Evolutionary conservation across 2,329 filamentous ascomycete genomes (phyloP), one percentile per base, ranked within the genome.

Genomic region (Fusarium napiforme): DNA sequence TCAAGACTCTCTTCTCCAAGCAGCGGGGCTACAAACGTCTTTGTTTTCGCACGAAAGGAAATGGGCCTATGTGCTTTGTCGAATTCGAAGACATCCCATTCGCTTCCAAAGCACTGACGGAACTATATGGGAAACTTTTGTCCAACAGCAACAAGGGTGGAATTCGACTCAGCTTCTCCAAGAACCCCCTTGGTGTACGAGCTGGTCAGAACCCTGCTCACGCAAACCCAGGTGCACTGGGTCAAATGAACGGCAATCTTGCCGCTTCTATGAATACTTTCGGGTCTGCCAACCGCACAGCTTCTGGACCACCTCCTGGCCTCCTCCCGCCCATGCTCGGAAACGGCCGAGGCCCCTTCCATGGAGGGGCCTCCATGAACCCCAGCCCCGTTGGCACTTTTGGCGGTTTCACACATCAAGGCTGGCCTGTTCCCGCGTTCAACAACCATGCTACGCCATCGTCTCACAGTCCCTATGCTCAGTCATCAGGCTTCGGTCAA

Each of bases 31-130:
- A 98, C 85, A 98, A 97, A 84, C 90, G 96, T 34, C 90, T 99
- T 12, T 97, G 95, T 80, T 97, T 98, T 86, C 90, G 96, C 39
- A 97, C 95, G 60, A 98, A 98, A 85, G 90, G 93, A 74, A 97
- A 98, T 77, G 96, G 96, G 0, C 96, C 96, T 4, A 98, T 98
- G 95, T 98, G 96, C 81, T 98, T 98, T 82, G 96, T 99, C 42
- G 96, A 99, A 82, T 99, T 98, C 77, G 96, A 98, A 78, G 95
- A 98, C 78, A 88, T 97, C 16, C 93, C 93, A 4, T 96, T 94
- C 78, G 96, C 96, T 2, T 98, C 96, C 46, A 97, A 96, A 82
- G 93, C 95, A 2, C 87, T 98, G 6, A 91, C 95, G 73, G 94
- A 98, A 64, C 87, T 98, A 3, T 98, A 98, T 78, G 96, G 96